phyloP scores from a whole-genome alignment of 768 basidiomycete species.

The Tylopilus rubrobrunneus region DNA sequence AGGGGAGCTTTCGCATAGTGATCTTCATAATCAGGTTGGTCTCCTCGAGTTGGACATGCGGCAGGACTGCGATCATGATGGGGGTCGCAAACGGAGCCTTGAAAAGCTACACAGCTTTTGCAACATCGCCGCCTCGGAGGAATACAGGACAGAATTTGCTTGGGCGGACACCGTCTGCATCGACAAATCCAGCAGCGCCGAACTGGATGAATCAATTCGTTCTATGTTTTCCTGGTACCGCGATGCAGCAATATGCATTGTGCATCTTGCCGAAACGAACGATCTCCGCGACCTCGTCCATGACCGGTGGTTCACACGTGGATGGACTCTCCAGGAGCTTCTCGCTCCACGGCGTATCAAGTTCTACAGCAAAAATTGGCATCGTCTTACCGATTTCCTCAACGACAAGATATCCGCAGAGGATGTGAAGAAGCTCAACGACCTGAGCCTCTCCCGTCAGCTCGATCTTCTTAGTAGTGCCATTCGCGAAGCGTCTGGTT shows the following conservation, averaged over 20 bases:
- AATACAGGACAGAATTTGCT: constrained; percentile 1
- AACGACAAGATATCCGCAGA: constrained; percentile 3
- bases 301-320: constrained; percentile 17
- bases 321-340: constrained; percentile 8
- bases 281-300: not conserved
- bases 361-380: constrained; percentile 14
- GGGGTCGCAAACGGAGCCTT: not conserved
- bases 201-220: constrained; percentile 18
- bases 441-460: not conserved
- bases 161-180: constrained; percentile 18
- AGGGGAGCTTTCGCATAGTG: too few relatives aligned
- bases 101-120: not conserved
- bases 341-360: constrained; percentile 12
- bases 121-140: not conserved
- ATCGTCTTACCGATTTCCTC: not conserved
- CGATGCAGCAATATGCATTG: constrained; percentile 11
- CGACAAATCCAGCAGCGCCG: constrained; percentile 16
- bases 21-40: not conserved
- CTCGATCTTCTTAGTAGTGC: not conserved
- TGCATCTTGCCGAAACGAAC: constrained; percentile 5
- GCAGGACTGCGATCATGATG: not conserved
- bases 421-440: not conserved
- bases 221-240: constrained; percentile 23
- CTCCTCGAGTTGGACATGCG: not conserved
- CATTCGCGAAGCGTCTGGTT: not conserved